Percentiles rank a stretch among this genome's conserved stretches.
Conservation (phyloP, 805 yeast genomes). For the Ascoidea rubescens region DNA sequence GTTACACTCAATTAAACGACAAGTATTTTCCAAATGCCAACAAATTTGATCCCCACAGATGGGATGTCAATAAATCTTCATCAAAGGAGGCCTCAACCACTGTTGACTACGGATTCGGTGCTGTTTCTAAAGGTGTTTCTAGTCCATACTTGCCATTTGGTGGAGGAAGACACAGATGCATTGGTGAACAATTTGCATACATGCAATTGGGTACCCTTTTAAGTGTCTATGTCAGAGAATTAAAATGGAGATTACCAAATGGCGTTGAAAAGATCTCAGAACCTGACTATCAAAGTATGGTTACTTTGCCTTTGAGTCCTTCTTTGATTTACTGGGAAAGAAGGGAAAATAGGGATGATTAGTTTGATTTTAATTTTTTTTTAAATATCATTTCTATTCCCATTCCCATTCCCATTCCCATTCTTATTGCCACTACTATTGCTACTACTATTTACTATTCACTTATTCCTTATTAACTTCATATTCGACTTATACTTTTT, state of each 20-base stretch:
- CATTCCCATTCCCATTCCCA: no score
- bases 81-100: constrained; percentile 18
- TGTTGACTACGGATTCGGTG: constrained; percentile 95
- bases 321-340: constrained; percentile 61
- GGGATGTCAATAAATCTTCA: constrained; percentile 38
- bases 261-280: constrained; percentile 40
- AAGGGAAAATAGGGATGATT: constrained; percentile 25
- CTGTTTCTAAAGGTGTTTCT: constrained; percentile 87
- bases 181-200: constrained; percentile 97
- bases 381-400: no score
- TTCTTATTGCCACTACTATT: no score
- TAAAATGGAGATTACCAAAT: constrained; percentile 59
- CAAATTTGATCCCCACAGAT: constrained; percentile 74
- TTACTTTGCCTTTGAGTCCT: constrained; percentile 75
- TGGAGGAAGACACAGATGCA: constrained; percentile 99
- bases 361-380: not conserved
- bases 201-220: constrained; percentile 82
- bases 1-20: constrained; percentile 70
- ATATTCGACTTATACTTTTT: no score
- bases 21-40: constrained; percentile 67
- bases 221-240: constrained; percentile 56
- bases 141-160: constrained; percentile 97
- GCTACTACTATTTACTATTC: no score
- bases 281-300: constrained; percentile 83
- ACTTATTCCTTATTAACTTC: no score